Evolutionary conservation across 2,329 filamentous ascomycete species (phyloP), one percentile per base, ranked within the genome.

Genomic region (Zasmidium cellare): DNA sequence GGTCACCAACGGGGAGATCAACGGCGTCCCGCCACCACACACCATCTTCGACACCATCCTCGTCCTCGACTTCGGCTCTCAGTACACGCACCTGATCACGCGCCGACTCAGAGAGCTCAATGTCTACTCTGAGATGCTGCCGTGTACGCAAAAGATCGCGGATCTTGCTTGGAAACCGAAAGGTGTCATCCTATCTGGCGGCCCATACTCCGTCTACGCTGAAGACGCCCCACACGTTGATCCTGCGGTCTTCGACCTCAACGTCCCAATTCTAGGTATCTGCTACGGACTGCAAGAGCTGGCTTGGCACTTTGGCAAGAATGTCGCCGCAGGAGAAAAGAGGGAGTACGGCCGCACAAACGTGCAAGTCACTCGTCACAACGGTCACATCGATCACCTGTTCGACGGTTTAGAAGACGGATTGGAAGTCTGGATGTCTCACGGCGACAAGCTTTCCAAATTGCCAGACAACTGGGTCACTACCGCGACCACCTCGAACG

Each of bases 41-140:
- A 75, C 78, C 65, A 74, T 77, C 65, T 82, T 83, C 73, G 81
- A 88, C 79, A 90, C 88, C 64, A 87, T 91, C 67, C 78, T 91
- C 64, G 85, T 87, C 63, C 78, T 90, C 67, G 87, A 90, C 74
- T 90, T 90, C 72, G 87, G 84, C 64, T 87, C 84, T 22, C 87
- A 90, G 75, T 88, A 87, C 69, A 87, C 85, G 44, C 88, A 92
- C 74, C 79, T 92, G 41, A 91, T 92, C 70, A 86, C 86, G 9
- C 82, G 90, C 55, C 85, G 90, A 31, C 82, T 96, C 24, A 84
- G 91, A 66, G 85, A 89, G 67, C 83, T 96, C 75, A 88, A 88
- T 78, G 84, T 96, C 73, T 96, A 90, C 80, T 86, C 86, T 61
- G 92, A 96, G 79, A 89, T 96, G 87, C 85, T 96, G 46, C 90